A percentile compares a stretch with the other conserved stretches of the same genome.
These are phyloP conservation scores for Phanerodontia chrysosporium DNA, from an alignment of 768 basidiomycete species.

Conservation along the genomic window DNA sequence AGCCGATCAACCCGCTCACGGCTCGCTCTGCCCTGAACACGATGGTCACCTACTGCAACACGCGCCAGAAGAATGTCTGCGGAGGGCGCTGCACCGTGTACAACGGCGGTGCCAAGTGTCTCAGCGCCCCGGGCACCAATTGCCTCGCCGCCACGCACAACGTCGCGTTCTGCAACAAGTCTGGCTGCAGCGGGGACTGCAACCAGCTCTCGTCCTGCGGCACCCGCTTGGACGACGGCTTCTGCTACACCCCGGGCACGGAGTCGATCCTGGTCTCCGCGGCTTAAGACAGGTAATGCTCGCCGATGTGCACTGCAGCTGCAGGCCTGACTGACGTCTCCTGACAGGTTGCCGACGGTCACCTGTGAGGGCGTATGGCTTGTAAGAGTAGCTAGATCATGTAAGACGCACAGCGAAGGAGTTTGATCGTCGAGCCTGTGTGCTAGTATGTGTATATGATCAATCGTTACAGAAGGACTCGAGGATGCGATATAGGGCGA, in stretches of 20 bases:
- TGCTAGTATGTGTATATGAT: too few species aligned
- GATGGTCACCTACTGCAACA: conserved; percentile 28
- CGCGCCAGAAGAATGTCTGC: conserved; percentile 21
- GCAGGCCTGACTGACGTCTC: too few species aligned
- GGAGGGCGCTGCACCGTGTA: conserved; percentile 30
- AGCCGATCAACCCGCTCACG: conserved; percentile 13
- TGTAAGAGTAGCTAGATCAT: too few species aligned
- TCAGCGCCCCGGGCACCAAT: conserved; percentile 25
- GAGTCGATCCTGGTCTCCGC: conserved; percentile 20
- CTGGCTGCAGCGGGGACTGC: conserved; percentile 24
- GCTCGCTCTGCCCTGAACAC: conserved; percentile 18
- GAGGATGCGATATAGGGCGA: too few species aligned
- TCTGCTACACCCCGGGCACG: conserved; percentile 30
- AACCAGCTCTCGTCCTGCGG: conserved; percentile 21
- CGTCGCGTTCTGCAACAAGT: conserved; percentile 27
- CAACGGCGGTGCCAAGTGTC: conserved; percentile 26
- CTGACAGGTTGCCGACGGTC: too few species aligned
- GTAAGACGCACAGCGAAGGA: too few species aligned
- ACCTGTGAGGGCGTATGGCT: too few species aligned
- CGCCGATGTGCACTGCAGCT: too few species aligned
- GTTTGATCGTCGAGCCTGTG: too few species aligned
- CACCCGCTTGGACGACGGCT: conserved; percentile 20
- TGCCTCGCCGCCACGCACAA: conserved; percentile 29
- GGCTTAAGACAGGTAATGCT: too few species aligned
- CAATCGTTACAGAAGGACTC: too few species aligned